These are phyloP conservation scores for Bocquillonia castaneifolia DNA, from an alignment of 441 rosid species.

Conservation along the genomic window DNA sequence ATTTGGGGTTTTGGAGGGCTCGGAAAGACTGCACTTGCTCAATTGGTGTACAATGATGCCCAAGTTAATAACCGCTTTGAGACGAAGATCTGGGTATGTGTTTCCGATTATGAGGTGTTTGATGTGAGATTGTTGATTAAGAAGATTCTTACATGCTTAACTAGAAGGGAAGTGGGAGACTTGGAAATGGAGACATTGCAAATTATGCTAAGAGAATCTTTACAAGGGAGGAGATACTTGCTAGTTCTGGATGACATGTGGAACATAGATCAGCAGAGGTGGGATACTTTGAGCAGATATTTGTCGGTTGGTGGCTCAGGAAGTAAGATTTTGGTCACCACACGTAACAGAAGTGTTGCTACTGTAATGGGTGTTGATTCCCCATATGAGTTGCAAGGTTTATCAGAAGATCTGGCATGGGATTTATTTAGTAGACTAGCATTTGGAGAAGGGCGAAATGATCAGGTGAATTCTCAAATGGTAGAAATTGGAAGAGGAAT, in stretches of 20 bases:
- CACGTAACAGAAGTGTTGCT: constrained; percentile 11
- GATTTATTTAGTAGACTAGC: constrained; percentile 5
- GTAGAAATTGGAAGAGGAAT: constrained; percentile 6
- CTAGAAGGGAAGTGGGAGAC: no score
- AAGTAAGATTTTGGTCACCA: constrained; percentile 18
- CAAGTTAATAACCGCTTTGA: constrained; percentile 11
- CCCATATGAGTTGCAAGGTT: not conserved
- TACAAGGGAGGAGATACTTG: constrained; percentile 11
- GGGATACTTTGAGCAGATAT: constrained; percentile 4
- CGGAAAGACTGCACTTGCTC: constrained; percentile 20
- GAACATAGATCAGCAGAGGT: constrained; percentile 14
- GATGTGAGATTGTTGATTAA: not conserved
- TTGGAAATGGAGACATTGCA: constrained; percentile 8
- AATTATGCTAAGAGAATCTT: not conserved
- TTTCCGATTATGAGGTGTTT: constrained; percentile 19
- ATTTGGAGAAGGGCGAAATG: not conserved
- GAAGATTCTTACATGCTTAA: not conserved
- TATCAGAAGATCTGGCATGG: not conserved
- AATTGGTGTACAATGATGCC: constrained; percentile 19
- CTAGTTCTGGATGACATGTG: constrained; percentile 31
- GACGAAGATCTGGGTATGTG: constrained; percentile 17
- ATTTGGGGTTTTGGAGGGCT: constrained; percentile 21
- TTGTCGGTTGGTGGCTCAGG: constrained; percentile 3
- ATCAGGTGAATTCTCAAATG: not conserved
- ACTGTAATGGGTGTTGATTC: constrained; percentile 4